Base-by-base conservation (phyloP, 2,329 filamentous ascomycete species). In the Colletotrichum sp. region DNA sequence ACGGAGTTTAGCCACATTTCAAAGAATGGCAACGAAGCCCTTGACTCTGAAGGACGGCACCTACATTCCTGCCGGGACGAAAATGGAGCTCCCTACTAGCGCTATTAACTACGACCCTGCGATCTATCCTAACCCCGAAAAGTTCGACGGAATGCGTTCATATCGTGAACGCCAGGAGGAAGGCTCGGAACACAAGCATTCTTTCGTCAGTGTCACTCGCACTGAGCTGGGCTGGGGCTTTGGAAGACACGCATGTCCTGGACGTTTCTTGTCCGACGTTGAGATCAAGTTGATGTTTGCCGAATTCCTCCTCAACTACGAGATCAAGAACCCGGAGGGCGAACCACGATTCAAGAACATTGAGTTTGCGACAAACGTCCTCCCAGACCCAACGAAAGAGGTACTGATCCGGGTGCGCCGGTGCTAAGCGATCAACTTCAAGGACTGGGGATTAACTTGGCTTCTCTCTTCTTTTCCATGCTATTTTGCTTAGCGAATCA, bases 131-230 rank as follows among this genome's bases (percentile, higher is more conserved):
- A 80, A 84, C n/a, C 84, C 87, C 10, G 83, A 86, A 16, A 83
- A 82, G 2, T 87, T 90, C 65, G 88, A 90, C 72, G 84, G 86
- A 9, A 77, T 89, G 64, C 87, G 88, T 65, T 89, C 89, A 80
- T 88, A 87, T 79, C 85, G 82, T 34, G 78, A 87, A 70, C 84
- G 86, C 3, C 82, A 86, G 68, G 36, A 67, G 34, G 60, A 39
- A 5, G 39, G 60, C 2, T 62, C 77, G 10, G 68, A 78, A 44
- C 75, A 78, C 44, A 75, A 79, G 24, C 82, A 86, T 78, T 86
- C 87, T 79, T 87, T 87, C 72, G 85, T 84, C 30, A 85, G 83
- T 78, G 83, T 85, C 63, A 80, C 81, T 2, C 24, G 59, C 16
- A 72, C 36, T n/a, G 68, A 67, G 21, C 21, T 75, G 9, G 60